Evolutionary conservation across 345 rosid species (phyloP).

Genomic region (Arabidopsis suecica): DNA sequence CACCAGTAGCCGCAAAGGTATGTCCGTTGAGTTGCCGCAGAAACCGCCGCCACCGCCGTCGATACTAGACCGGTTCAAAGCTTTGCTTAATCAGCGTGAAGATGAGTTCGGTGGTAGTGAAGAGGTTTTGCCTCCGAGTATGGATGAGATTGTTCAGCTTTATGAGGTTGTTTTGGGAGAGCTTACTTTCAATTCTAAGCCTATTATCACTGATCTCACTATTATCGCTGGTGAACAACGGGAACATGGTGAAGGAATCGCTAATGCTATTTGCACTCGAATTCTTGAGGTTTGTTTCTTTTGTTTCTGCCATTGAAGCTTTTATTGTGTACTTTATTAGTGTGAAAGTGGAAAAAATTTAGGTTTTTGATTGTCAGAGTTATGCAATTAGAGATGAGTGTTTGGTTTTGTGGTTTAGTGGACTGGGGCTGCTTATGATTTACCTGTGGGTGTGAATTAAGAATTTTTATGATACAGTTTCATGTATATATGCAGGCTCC

Average conservation of each 20-base stretch:
- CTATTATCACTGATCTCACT: constrained; percentile 95
- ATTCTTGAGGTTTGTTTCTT: constrained; percentile 74
- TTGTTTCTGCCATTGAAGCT: neutral
- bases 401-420: constrained; percentile 18
- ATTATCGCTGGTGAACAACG: constrained; percentile 91
- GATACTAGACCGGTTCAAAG: constrained; percentile 69
- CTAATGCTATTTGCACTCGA: constrained; percentile 83
- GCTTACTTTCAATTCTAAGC: constrained; percentile 90
- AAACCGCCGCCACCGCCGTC: constrained; percentile 64
- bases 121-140: constrained; percentile 43
- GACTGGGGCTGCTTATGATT: neutral
- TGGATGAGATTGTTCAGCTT: constrained; percentile 71
- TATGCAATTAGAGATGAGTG: constrained; percentile 15
- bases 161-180: constrained; percentile 76
- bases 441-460: neutral
- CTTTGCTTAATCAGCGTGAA: constrained; percentile 66
- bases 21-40: constrained; percentile 67
- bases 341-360: neutral
- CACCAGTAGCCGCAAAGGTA: constrained; percentile 38
- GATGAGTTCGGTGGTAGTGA: constrained; percentile 54
- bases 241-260: constrained; percentile 81
- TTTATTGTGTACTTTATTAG: neutral
- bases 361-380: neutral
- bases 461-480: neutral
- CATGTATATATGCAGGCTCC: constrained; percentile 67